Conservation (phyloP, 345 rosid genomes). For the Eutrema heterophyllum region DNA sequence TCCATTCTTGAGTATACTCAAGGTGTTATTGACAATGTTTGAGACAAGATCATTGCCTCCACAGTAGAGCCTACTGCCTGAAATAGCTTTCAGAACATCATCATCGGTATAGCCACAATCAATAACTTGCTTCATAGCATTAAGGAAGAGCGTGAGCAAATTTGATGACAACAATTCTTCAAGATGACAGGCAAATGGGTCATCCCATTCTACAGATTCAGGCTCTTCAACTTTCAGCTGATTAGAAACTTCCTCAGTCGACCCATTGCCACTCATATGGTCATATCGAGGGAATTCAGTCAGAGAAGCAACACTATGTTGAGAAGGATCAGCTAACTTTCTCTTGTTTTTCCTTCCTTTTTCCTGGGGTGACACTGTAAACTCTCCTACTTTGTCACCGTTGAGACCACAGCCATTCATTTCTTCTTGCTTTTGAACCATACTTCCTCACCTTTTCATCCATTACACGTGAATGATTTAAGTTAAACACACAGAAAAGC, state of each 20-base stretch:
- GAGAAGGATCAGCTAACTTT: constrained; percentile 77
- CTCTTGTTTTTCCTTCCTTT: constrained; percentile 88
- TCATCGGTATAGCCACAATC: constrained; percentile 44
- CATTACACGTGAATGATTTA: not conserved
- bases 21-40: constrained; percentile 54
- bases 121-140: constrained; percentile 40
- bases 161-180: constrained; percentile 52
- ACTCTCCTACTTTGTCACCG: constrained; percentile 22
- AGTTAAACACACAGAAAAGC: not conserved
- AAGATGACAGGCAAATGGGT: constrained; percentile 68
- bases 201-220: constrained; percentile 79
- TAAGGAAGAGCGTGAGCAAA: constrained; percentile 34
- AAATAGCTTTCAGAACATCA: constrained; percentile 36
- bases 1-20: constrained; percentile 57
- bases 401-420: constrained; percentile 14
- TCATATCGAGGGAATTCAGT: constrained; percentile 36
- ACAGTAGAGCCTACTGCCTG: constrained; percentile 37
- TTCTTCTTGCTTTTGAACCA: constrained; percentile 28
- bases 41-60: constrained; percentile 42
- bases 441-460: constrained; percentile 15
- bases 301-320: constrained; percentile 1
- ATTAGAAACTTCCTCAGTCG: constrained; percentile 3
- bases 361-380: constrained; percentile 55
- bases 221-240: constrained; percentile 31
- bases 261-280: constrained; percentile 3